Evolutionary conservation across 148 eudicot genomes (phyloP).

Genomic region (Cornus controversa): DNA sequence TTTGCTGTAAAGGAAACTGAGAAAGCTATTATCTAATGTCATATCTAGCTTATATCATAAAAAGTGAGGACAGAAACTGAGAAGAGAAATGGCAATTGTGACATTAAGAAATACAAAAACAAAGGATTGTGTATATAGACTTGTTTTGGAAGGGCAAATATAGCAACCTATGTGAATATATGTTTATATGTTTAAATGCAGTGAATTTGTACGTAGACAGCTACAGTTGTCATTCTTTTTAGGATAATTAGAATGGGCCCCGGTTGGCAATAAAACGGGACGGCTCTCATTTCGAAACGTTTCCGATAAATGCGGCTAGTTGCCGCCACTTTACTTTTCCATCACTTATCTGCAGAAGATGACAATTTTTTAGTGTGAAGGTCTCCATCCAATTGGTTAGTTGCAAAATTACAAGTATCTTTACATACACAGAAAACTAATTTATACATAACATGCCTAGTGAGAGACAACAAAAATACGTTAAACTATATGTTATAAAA

Average conservation of each 20-base stretch:
- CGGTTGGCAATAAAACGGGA: background rate
- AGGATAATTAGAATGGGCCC: background rate
- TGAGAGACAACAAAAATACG: constrained; percentile 17
- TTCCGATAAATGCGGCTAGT: constrained; percentile 42
- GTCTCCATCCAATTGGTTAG: background rate
- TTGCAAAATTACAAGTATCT: background rate
- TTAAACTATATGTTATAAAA: constrained; percentile 13
- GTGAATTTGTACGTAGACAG: too few species aligned
- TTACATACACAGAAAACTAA: too few species aligned
- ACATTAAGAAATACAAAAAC: too few species aligned
- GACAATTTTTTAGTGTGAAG: background rate
- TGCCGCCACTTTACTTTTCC: constrained; percentile 31
- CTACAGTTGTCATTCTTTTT: background rate
- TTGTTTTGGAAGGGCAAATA: too few species aligned
- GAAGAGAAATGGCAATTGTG: too few species aligned
- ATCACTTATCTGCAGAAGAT: background rate
- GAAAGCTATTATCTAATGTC: too few species aligned
- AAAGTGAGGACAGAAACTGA: too few species aligned
- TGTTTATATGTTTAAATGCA: too few species aligned
- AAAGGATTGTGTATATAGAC: too few species aligned
- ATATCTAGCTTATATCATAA: too few species aligned
- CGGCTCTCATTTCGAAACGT: background rate
- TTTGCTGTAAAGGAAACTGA: too few species aligned
- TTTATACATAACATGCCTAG: background rate
- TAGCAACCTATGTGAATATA: too few species aligned